Percentiles rank a stretch among this genome's conserved stretches.
phyloP scores from a whole-genome alignment of 768 basidiomycete genomes.

The Leucosporidium yakuticum region DNA sequence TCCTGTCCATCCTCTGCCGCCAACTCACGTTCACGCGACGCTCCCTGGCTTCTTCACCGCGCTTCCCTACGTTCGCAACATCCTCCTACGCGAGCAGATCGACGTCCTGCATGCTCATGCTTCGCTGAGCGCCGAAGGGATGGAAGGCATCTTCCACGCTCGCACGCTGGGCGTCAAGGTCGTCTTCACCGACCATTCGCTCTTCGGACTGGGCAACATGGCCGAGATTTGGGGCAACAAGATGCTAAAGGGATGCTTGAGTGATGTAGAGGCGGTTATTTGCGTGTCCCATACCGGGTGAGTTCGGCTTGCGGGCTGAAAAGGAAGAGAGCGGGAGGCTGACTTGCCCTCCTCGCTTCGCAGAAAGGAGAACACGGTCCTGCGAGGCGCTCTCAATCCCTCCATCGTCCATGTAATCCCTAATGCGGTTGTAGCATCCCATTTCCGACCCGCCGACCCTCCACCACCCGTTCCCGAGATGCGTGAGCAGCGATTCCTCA shows the following conservation, averaged over 20 bases:
- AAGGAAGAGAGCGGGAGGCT: constrained; percentile 6
- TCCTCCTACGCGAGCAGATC: constrained; percentile 77
- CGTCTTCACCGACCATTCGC: constrained; percentile 92
- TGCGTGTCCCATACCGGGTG: constrained; percentile 97
- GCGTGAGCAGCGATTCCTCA: background rate
- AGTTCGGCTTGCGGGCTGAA: constrained; percentile 30
- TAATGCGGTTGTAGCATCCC: constrained; percentile 78
- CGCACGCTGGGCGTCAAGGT: constrained; percentile 80
- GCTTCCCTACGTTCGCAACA: constrained; percentile 82
- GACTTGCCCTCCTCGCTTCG: background rate
- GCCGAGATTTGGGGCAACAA: constrained; percentile 98
- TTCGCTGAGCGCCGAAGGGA: constrained; percentile 77
- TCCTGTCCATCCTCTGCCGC: constrained; percentile 58
- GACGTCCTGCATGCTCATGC: constrained; percentile 88
- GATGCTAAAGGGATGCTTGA: constrained; percentile 73
- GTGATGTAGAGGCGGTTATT: constrained; percentile 87
- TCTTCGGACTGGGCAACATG: constrained; percentile 95
- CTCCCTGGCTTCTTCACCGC: constrained; percentile 90
- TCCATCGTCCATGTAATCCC: constrained; percentile 83
- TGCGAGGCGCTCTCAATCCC: constrained; percentile 70
- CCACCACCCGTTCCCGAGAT: constrained; percentile 48
- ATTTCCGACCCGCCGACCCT: constrained; percentile 63
- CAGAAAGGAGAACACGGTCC: constrained; percentile 95
- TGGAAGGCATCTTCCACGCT: constrained; percentile 85
- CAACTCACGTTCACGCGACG: constrained; percentile 86